Percentiles rank a stretch among this genome's conserved stretches.
Evolutionary conservation across 192 early-diverging fungal genomes (phyloP).

Genomic region (Rhizophagus prolifer): DNA sequence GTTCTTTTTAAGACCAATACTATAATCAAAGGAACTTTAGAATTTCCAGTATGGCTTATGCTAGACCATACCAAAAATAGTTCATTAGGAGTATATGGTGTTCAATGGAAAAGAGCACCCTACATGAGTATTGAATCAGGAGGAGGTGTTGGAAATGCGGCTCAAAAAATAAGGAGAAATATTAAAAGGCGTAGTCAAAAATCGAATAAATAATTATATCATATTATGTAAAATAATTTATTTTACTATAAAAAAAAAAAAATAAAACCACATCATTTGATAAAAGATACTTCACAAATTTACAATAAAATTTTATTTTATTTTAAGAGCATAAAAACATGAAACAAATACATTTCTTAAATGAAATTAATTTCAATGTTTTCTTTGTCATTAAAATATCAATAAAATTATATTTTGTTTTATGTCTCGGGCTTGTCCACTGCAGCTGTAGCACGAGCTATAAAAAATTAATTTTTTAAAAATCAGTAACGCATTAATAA

Average conservation of each 20-base stretch:
- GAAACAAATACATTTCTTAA: background rate
- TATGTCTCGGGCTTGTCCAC: slow-evolving; percentile 20
- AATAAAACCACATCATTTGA: background rate
- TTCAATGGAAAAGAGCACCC: slow-evolving; percentile 53
- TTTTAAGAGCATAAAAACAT: background rate
- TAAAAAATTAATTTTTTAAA: background rate
- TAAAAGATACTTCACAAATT: too few relatives aligned
- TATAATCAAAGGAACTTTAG: slow-evolving; percentile 55
- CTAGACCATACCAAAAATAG: slow-evolving; percentile 39
- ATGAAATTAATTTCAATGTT: too few relatives aligned
- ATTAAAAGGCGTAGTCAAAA: slow-evolving; percentile 2
- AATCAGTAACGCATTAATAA: background rate
- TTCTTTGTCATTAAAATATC: background rate
- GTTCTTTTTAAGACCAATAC: slow-evolving; percentile 41
- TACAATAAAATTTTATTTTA: background rate
- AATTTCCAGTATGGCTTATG: slow-evolving; percentile 49
- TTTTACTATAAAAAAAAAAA: background rate
- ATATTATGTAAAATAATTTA: background rate
- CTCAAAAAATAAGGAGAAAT: slow-evolving; percentile 18
- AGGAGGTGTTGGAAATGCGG: slow-evolving; percentile 32
- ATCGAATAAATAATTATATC: background rate
- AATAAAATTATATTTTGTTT: background rate
- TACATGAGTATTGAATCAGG: slow-evolving; percentile 47
- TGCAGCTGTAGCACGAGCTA: slow-evolving; percentile 26
- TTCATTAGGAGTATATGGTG: slow-evolving; percentile 39